These are phyloP conservation scores for Nicotiana tomentosiformis DNA, from an alignment of 257 asterid species.

Conservation along the genomic window DNA sequence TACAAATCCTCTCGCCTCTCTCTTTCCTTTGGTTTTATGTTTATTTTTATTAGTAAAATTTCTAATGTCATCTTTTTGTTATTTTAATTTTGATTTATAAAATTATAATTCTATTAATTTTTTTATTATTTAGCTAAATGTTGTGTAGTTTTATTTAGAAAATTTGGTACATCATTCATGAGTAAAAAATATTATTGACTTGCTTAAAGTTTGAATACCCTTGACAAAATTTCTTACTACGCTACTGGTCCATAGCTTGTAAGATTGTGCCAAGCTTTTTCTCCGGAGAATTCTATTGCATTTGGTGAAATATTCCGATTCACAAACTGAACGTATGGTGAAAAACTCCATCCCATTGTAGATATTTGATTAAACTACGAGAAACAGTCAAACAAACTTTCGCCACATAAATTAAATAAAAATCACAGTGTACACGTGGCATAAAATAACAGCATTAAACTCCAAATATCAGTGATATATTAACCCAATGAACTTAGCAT, in stretches of 20 bases:
- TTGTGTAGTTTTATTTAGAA: too few relatives aligned
- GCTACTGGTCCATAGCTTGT: not conserved
- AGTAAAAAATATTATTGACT: too few relatives aligned
- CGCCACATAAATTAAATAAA: constrained; percentile 35
- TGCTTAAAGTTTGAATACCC: too few relatives aligned
- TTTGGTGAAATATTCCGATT: not conserved
- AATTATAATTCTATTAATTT: too few relatives aligned
- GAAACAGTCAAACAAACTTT: constrained; percentile 34
- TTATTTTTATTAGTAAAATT: too few relatives aligned
- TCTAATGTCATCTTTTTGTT: too few relatives aligned
- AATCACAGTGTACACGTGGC: constrained; percentile 20
- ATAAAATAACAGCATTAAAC: not conserved
- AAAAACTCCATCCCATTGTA: not conserved
- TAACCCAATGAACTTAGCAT: not conserved
- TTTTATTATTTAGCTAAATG: too few relatives aligned
- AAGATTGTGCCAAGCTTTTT: not conserved
- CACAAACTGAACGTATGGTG: not conserved
- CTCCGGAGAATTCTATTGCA: not conserved
- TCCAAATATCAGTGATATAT: not conserved
- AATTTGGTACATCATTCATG: too few relatives aligned
- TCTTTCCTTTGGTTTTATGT: too few relatives aligned
- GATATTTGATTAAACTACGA: constrained; percentile 19
- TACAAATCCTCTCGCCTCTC: too few relatives aligned
- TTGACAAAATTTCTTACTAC: too few relatives aligned
- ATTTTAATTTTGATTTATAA: too few relatives aligned